Evolutionary conservation across 352 stramenopile species (phyloP).

Genomic region (Pythium angustatum): DNA sequence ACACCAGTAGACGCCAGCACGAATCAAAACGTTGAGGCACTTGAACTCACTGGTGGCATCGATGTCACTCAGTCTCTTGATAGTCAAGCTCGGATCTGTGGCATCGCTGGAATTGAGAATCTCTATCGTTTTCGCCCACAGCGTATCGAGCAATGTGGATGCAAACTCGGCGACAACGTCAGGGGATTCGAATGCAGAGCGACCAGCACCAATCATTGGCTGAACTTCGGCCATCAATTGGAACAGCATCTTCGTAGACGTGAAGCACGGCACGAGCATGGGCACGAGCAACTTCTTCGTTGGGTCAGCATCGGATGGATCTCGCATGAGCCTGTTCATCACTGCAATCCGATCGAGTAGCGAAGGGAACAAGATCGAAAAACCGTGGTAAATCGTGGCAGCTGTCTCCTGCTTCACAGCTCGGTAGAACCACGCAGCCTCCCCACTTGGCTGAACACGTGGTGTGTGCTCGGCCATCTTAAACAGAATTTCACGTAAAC

Average conservation of each 20-base stretch:
- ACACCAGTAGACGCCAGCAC: slow-evolving; percentile 77
- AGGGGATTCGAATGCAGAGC: slow-evolving; percentile 27
- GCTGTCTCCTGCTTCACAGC: slow-evolving; percentile 82
- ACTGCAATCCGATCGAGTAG: slow-evolving; percentile 73
- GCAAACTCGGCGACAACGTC: slow-evolving; percentile 44
- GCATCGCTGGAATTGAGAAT: slow-evolving; percentile 26
- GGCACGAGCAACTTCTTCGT: slow-evolving; percentile 69
- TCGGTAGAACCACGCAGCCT: slow-evolving; percentile 69
- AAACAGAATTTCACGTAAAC: slow-evolving; percentile 71
- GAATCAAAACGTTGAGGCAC: slow-evolving; percentile 77
- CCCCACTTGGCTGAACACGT: slow-evolving; percentile 31
- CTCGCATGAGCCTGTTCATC: slow-evolving; percentile 79
- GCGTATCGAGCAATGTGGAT: slow-evolving; percentile 54
- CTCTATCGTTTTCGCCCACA: slow-evolving; percentile 44
- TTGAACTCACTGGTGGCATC: slow-evolving; percentile 69
- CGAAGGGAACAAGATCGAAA: slow-evolving; percentile 78
- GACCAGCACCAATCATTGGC: slow-evolving; percentile 20
- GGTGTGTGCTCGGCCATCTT: slow-evolving; percentile 56
- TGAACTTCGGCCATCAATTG: slow-evolving; percentile 67
- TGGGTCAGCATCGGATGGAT: slow-evolving; percentile 29
- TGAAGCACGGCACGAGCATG: slow-evolving; percentile 85
- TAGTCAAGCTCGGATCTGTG: neutral
- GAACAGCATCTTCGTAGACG: slow-evolving; percentile 83
- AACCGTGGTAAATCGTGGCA: slow-evolving; percentile 77
- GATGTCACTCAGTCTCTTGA: slow-evolving; percentile 46